Evolutionary conservation across 2,329 filamentous ascomycete species (phyloP), one percentile per base, ranked within the genome.

Genomic region (Rutstroemia sp.): DNA sequence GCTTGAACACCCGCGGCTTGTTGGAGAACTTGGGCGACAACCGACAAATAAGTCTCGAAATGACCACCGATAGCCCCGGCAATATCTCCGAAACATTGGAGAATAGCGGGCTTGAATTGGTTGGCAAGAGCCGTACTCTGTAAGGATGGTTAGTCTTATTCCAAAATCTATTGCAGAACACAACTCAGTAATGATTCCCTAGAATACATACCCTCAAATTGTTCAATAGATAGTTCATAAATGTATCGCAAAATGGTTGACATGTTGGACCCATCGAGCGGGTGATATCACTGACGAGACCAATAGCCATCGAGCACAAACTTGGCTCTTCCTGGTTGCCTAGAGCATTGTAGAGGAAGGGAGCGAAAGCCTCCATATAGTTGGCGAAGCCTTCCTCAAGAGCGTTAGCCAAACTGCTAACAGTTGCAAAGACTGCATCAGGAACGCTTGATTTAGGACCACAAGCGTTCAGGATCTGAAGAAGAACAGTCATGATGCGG

Each of bases 51-150:
- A 0, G 87, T 89, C 75, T 97, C 91, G 63, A 99, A 99, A 66
- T 90, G 84, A 27, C 88, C 89, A 60, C 87, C 84, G 65, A 99
- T 99, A 51, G 94, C 92, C 66, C 92, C 89, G 40, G 94, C 94
- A 73, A 99, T 96, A 68, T 99, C 94, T 58, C 94, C 94, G 69
- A 99, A 99, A 71, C 91, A 96, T 73, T 97, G 92, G 56, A 99
- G 81, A 63, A 99, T 99, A 27, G 94, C 91, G 46, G 94, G 94
- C 81, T 97, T 97, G 76, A 97, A 95, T 73, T 96, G 90, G 73
- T 97, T 96, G 64, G 88, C 88, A 54, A 95, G 80, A n/a, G 86
- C 82, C 12, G 87, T 84, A 73, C 89, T 95, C 83, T 90, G 70
- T 57, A 57, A 56, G 14, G 8, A 34, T 44, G 46, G 10, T 55